Percentiles rank a stretch among this genome's conserved stretches.
phyloP scores from a whole-genome alignment of 2,329 filamentous ascomycete species.

The Aspergillus novoparasiticus region DNA sequence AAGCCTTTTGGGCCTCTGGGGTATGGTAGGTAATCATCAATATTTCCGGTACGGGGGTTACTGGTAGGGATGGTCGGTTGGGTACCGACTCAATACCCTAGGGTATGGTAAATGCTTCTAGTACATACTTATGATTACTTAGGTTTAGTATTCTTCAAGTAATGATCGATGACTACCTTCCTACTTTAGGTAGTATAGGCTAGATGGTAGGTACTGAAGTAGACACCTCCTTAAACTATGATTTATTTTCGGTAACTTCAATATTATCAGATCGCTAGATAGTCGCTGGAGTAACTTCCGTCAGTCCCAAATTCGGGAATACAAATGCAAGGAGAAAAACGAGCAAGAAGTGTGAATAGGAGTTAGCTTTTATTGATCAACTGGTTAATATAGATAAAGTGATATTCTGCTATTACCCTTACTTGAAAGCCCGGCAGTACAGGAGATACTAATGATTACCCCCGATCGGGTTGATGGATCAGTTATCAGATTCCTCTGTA shows the following conservation, averaged over 20 bases:
- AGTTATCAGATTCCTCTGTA: not conserved
- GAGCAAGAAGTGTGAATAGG: not conserved
- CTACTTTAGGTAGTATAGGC: not conserved
- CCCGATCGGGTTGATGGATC: too few relatives aligned
- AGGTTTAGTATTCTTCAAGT: not conserved
- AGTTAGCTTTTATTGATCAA: not conserved
- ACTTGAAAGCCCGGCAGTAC: not conserved
- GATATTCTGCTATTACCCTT: not conserved
- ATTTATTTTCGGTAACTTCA: not conserved
- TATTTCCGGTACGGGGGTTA: not conserved
- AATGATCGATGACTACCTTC: not conserved
- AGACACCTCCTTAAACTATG: not conserved
- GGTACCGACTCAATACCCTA: not conserved
- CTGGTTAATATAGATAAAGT: not conserved
- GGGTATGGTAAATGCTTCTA: not conserved
- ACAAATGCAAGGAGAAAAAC: not conserved
- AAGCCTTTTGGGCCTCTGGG: not conserved
- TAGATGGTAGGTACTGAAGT: not conserved
- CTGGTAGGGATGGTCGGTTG: not conserved
- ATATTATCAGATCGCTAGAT: not conserved
- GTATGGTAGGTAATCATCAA: not conserved
- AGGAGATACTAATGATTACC: not conserved
- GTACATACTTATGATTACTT: not conserved
- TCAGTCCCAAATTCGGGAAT: not conserved
- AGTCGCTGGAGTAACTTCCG: conserved; percentile 1